A percentile compares a stretch with the other conserved stretches of the same genome.
Evolutionary conservation across 768 basidiomycete species (phyloP).

Genomic region (Pisolithus albus): DNA sequence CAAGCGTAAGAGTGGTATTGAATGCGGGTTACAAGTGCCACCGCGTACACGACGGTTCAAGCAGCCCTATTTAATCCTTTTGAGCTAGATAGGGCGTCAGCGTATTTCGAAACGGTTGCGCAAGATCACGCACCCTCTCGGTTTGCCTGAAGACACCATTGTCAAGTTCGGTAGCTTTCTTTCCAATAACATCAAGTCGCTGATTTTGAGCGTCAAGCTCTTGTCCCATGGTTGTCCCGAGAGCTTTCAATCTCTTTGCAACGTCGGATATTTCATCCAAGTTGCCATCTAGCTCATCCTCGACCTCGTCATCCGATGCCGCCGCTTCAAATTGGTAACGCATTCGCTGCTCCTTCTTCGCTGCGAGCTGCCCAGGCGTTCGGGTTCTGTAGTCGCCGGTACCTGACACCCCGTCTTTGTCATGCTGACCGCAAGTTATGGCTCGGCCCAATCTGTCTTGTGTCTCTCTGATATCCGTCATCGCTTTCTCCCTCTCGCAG

Average conservation of each 20-base stretch:
- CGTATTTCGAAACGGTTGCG: neutral
- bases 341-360: constrained; percentile 63
- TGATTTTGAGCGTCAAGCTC: constrained; percentile 85
- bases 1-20: neutral
- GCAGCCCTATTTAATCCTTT: constrained; percentile 45
- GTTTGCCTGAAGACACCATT: constrained; percentile 75
- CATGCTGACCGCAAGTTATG: constrained; percentile 49
- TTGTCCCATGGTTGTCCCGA: constrained; percentile 77
- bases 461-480: constrained; percentile 79
- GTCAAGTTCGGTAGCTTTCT: constrained; percentile 74
- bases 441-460: constrained; percentile 82
- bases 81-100: constrained; percentile 38
- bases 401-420: constrained; percentile 32
- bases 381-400: constrained; percentile 36
- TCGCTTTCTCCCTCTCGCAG: constrained; percentile 73
- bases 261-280: constrained; percentile 78
- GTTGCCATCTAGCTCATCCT: constrained; percentile 91
- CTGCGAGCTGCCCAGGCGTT: constrained; percentile 45
- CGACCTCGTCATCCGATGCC: constrained; percentile 87
- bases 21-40: neutral
- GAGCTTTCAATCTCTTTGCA: constrained; percentile 68
- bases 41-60: no score
- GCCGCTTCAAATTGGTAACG: constrained; percentile 90
- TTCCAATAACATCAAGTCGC: constrained; percentile 67
- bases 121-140: constrained; percentile 51